Evolutionary conservation across 1,139 yeast genomes (phyloP), one percentile per base, ranked within the genome.

Genomic region (Barnettozyma hawaiiensis): DNA sequence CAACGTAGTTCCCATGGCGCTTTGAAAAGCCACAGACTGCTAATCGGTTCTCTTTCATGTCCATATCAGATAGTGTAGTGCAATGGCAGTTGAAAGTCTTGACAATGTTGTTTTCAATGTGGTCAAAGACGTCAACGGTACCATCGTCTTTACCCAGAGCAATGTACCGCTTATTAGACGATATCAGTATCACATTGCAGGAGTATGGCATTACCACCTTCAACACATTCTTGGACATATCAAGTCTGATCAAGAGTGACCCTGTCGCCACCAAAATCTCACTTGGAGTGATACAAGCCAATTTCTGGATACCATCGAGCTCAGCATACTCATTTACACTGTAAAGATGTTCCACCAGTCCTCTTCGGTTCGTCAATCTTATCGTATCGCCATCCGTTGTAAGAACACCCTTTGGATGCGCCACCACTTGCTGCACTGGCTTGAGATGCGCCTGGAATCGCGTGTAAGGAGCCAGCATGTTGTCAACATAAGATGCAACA

Each of bases 21-120:
- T 75, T 63, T 0, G 95, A 80, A 52, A 72, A 77, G 0, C 97
- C 97, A 47, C 96, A 86, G 0, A 96, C 83, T 21, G 89, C 82
- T 28, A 90, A 68, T 31, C 81, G 78, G 47, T 80, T 76, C 27
- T 90, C 96, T 50, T 78, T 76, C 24, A 86, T 75, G 54, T 85
- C 95, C 60, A 92, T 68, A 48, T 85, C 90, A 1, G 94, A 76
- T 20, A 92, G 66, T 1, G 84, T 71, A 0, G 92, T 85, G 23
- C 84, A 76, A 59, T 86, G 96, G 12, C 92, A 85, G 12, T 70
- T 65, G 55, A 89, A 82, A 1, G 78, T 67, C 49, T 78, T 76
- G 7, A 85, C 66, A 1, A 79, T 65, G 40, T 75, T 72, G 32
- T 79, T 66, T 0, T 76, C 61, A 45, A 63, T 69, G 4, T 90